Conservation (phyloP, 2,329 filamentous ascomycete species). For the Trichoderma pleuroti region DNA sequence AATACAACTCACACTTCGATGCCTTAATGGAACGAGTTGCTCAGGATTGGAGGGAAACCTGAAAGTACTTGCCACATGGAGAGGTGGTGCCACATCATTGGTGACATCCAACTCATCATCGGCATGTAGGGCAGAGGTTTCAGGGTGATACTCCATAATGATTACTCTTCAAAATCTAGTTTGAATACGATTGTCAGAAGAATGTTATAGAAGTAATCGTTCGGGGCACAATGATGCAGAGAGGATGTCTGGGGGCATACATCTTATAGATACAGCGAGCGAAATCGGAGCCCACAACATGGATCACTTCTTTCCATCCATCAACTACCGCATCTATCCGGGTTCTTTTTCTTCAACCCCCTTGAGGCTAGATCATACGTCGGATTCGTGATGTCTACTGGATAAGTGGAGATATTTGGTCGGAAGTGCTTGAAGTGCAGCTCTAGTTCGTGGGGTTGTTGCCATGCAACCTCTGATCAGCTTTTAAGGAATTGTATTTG, state of each 20-base stretch:
- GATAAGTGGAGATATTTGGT: background rate
- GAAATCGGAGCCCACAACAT: background rate
- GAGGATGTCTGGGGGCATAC: background rate
- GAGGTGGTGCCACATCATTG: slow-evolving; percentile 66
- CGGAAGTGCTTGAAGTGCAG: background rate
- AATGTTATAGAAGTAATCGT: no score
- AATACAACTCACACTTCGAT: slow-evolving; percentile 43
- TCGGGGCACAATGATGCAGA: background rate
- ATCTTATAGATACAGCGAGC: background rate
- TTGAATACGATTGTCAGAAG: background rate
- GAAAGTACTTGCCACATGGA: slow-evolving; percentile 91
- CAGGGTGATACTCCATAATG: background rate
- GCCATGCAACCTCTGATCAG: background rate
- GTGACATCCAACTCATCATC: background rate
- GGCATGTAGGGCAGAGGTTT: background rate
- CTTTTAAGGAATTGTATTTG: background rate
- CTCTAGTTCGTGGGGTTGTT: background rate
- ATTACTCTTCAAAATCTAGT: background rate
- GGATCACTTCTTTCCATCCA: background rate
- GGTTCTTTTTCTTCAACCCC: background rate
- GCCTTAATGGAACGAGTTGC: slow-evolving; percentile 45
- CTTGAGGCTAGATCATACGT: background rate
- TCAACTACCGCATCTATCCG: background rate
- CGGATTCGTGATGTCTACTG: background rate
- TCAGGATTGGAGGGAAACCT: slow-evolving; percentile 72